Conservation (phyloP, 2,329 filamentous ascomycete species). For the Aspergillus tubingensis region DNA sequence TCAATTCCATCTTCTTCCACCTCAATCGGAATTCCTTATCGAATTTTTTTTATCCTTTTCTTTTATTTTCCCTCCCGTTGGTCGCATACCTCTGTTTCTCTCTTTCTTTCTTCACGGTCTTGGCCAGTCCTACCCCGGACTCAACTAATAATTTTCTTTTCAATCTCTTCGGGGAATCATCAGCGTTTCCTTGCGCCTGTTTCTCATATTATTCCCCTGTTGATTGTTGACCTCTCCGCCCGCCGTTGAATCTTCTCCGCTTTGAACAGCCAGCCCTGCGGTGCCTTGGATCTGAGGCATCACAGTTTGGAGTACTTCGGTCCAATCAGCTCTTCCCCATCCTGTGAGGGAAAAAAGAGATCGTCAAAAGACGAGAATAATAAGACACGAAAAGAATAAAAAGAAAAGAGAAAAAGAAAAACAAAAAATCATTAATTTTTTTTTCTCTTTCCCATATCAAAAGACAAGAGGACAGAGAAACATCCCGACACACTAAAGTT, state of each 20-base stretch:
- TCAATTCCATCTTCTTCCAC: conserved; percentile 2
- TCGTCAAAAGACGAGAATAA: conserved; percentile 5
- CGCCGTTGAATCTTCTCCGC: conserved; percentile 28
- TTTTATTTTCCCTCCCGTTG: background rate
- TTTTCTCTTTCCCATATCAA: background rate
- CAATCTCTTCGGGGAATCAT: conserved; percentile 4
- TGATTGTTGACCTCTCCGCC: conserved; percentile 20
- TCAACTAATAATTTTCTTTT: conserved; percentile 3
- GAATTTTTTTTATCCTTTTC: background rate
- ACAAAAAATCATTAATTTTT: too few species aligned
- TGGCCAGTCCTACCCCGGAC: background rate
- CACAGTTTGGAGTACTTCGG: conserved; percentile 1
- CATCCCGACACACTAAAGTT: conserved; percentile 2
- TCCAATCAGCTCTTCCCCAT: background rate
- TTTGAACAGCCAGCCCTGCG: conserved; percentile 21
- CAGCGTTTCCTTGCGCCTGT: conserved; percentile 7
- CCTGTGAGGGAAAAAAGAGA: background rate
- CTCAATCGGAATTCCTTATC: background rate
- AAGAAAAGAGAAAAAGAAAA: conserved; percentile 4
- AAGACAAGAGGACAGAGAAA: conserved; percentile 8
- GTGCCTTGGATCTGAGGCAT: conserved; percentile 18
- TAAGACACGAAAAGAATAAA: background rate
- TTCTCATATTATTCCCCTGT: conserved; percentile 8
- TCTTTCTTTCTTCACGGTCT: background rate
- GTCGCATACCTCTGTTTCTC: background rate